A percentile compares a stretch with the other conserved stretches of the same genome.
These are phyloP conservation scores for Obba rivulosa DNA, from an alignment of 768 basidiomycete genomes.

Conservation along the genomic window DNA sequence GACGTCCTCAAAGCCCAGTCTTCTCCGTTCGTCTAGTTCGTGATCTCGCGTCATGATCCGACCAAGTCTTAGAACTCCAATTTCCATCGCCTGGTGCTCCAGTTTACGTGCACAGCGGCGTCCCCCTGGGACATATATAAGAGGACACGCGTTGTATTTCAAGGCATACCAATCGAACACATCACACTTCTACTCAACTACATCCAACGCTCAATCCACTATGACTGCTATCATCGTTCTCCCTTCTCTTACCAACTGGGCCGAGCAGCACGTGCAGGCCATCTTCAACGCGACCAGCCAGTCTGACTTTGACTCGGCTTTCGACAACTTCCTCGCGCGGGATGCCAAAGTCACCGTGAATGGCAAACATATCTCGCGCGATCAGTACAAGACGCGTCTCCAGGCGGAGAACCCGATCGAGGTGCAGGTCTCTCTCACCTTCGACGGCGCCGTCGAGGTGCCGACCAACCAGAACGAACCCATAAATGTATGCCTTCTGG, in stretches of 20 bases:
- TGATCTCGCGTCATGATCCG: too few relatives aligned
- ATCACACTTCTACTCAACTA: too few relatives aligned
- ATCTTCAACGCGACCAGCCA: conserved; percentile 34
- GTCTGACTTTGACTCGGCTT: conserved; percentile 29
- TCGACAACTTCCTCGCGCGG: conserved; percentile 36
- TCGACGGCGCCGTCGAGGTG: conserved; percentile 26
- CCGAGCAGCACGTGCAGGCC: conserved; percentile 31
- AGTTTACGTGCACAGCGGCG: too few relatives aligned
- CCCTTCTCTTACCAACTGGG: conserved; percentile 38
- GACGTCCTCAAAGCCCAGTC: too few relatives aligned
- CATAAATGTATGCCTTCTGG: too few relatives aligned
- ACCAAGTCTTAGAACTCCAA: too few relatives aligned
- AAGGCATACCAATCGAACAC: too few relatives aligned
- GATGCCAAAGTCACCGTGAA: conserved; percentile 36
- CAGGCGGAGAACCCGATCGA: conserved; percentile 18
- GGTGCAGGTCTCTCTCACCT: conserved; percentile 24
- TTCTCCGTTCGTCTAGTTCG: too few relatives aligned
- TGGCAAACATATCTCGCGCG: conserved; percentile 32
- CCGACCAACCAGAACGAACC: background rate
- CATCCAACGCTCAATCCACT: too few relatives aligned
- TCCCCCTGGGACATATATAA: too few relatives aligned
- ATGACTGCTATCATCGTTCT: conserved; percentile 18
- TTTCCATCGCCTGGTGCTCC: too few relatives aligned
- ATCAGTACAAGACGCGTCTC: conserved; percentile 35
- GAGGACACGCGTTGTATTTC: too few relatives aligned